Percentiles rank a stretch among this genome's conserved stretches.
Conservation (phyloP, 2,329 filamentous ascomycete species). For the Fusarium sacchari region DNA sequence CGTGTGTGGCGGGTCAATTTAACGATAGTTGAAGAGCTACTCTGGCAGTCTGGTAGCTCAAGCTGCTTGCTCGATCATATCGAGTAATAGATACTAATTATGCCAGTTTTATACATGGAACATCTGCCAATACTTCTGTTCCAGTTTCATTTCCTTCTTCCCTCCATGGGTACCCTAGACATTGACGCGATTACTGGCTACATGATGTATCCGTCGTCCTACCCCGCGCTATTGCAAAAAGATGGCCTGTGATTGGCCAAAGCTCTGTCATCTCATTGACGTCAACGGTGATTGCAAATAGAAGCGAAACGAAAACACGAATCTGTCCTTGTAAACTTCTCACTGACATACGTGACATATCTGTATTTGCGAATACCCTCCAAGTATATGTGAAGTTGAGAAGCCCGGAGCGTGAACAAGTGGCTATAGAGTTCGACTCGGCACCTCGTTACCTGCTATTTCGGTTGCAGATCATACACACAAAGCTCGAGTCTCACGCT, state of each 20-base stretch:
- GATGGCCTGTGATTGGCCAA: slow-evolving; percentile 37
- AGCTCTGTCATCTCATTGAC: slow-evolving; percentile 38
- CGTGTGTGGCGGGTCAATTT: not conserved
- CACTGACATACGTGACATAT: not conserved
- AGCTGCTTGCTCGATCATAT: slow-evolving; percentile 34
- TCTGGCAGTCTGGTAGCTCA: slow-evolving; percentile 22
- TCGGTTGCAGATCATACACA: not conserved
- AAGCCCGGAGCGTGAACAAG: not conserved
- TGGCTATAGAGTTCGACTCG: not conserved
- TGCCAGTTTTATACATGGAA: not conserved
- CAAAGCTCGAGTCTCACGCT: not conserved
- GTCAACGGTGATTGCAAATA: slow-evolving; percentile 26
- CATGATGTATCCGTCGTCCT: slow-evolving; percentile 31
- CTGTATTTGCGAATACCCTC: not conserved
- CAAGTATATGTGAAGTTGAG: not conserved
- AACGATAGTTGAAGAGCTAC: slow-evolving; percentile 17
- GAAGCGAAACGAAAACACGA: not conserved
- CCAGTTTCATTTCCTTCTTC: not conserved
- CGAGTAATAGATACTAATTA: slow-evolving; percentile 24
- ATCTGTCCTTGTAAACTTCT: slow-evolving; percentile 13
- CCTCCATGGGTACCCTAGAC: slow-evolving; percentile 3
- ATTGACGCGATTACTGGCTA: slow-evolving; percentile 30
- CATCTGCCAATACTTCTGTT: not conserved
- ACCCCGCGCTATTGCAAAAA: slow-evolving; percentile 43
- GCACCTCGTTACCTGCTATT: not conserved